Evolutionary conservation across 2,329 filamentous ascomycete genomes (phyloP).

Genomic region (Magnaporthiopsis incrustans): DNA sequence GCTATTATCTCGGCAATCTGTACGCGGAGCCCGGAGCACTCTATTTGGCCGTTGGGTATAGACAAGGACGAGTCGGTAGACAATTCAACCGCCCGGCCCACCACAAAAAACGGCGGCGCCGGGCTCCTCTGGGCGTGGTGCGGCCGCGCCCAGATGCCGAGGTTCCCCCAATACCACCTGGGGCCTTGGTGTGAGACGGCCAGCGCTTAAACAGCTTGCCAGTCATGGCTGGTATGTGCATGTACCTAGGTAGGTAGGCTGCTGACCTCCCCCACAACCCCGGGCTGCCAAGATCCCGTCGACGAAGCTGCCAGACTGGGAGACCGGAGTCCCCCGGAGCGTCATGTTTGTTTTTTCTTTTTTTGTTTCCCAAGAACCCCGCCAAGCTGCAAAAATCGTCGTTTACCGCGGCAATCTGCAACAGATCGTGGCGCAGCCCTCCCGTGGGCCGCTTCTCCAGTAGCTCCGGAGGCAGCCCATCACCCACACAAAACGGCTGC

Average conservation of each 20-base stretch:
- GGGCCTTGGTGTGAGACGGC: neutral
- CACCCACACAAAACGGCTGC: neutral
- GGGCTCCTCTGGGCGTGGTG: neutral
- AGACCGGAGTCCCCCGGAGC: too few species aligned
- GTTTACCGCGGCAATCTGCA: too few species aligned
- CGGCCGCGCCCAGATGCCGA: neutral
- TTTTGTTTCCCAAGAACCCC: too few species aligned
- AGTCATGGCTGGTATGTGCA: neutral
- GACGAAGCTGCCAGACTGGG: neutral
- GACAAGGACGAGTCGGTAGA: neutral
- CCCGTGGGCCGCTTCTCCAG: too few species aligned
- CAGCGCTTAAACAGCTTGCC: neutral
- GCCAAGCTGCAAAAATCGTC: too few species aligned
- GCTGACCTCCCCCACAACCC: neutral
- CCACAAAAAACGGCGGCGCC: neutral
- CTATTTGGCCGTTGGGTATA: neutral
- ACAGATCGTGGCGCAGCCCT: neutral
- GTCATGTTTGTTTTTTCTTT: too few species aligned
- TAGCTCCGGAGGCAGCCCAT: neutral
- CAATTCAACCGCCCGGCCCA: neutral
- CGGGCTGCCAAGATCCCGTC: neutral
- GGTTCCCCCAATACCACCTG: neutral
- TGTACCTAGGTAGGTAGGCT: too few species aligned
- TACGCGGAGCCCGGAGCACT: neutral
- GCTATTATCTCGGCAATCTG: too few species aligned